Base-by-base conservation (phyloP, 2,329 filamentous ascomycete species). In the Thermoascus crustaceus region DNA sequence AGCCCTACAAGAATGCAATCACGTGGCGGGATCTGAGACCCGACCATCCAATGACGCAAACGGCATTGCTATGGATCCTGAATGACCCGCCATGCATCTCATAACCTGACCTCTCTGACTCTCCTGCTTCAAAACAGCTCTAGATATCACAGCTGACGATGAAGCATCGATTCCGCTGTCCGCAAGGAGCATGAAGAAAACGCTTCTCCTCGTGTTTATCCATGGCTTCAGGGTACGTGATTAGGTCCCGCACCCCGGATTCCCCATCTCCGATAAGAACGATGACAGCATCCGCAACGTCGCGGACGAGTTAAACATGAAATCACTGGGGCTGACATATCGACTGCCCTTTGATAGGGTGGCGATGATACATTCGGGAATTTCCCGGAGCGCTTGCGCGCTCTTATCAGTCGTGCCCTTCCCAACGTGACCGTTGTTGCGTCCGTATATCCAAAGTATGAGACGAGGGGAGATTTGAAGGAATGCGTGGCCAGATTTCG, bases 401-500 rank as follows among this genome's bases (percentile, higher is more conserved):
- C 50, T 7, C 50, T 68, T 11, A 48, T 67, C 32, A 59, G 56
- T 49, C 61, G 61, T 49, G 57, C 60, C 9, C 55, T 69, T 10
- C 63, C 66, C 9, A 52, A 60, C 6, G 49, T 69, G 35, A 53
- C 56, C 9, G 60, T 71, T 10, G 43, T 54, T 30, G 55, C 56
- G n/a, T 52, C 58, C 18, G 59, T 63, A 17, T 71, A 71, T 44
- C 68, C 68, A 13, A 66, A 62, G 41, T 71, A 68, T 47, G 66
- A 71, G 45, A 71, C 68, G 3, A 57, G 63, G 40, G 68, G 68
- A 3, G 66, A 67, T 21, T 41, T 71, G 36, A 61, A 58, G 39
- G 63, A 67, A 42, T 64, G 60, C 38, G 68, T 71, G 30, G 53
- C 45, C 3, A 55, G 52, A 17, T 66, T 71, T 37, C 54, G 65